Percentiles rank a stretch among this genome's conserved stretches.
Conservation (phyloP, 2,329 filamentous ascomycete genomes). For the Fragosphaeria purpurea region DNA sequence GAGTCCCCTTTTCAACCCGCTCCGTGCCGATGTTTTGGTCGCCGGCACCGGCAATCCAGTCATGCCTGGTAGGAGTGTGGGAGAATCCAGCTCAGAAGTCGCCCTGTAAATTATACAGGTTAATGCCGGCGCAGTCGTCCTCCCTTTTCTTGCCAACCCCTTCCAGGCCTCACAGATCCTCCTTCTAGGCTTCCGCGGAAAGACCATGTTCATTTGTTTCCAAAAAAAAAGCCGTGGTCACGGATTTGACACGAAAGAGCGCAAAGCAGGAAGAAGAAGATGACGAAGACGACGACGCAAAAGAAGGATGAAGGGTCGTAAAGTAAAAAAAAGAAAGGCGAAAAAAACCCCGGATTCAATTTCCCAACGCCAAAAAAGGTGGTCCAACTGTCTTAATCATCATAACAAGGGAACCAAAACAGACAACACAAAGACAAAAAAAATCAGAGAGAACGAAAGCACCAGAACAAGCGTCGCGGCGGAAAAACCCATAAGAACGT, state of each 20-base stretch:
- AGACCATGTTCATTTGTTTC: too few species aligned
- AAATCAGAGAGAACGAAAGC: background rate
- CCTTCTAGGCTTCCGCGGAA: too few species aligned
- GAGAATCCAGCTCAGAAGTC: too few species aligned
- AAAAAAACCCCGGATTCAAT: background rate
- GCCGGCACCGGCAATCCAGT: too few species aligned
- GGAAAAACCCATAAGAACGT: background rate
- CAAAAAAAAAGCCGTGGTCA: too few species aligned
- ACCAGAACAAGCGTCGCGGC: background rate
- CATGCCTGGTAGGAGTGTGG: too few species aligned
- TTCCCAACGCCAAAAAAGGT: slow-evolving; percentile 7
- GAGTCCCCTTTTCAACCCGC: too few species aligned
- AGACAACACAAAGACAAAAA: background rate
- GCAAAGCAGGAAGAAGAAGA: background rate
- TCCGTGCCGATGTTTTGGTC: too few species aligned
- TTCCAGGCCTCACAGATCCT: too few species aligned
- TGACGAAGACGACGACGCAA: background rate
- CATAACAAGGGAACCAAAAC: background rate
- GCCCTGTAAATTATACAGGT: too few species aligned
- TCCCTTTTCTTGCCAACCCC: too few species aligned
- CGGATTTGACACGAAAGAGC: background rate
- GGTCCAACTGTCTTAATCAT: background rate
- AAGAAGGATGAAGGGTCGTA: background rate
- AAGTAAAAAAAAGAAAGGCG: background rate
- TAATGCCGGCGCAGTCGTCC: too few species aligned